Evolutionary conservation across 768 basidiomycete genomes (phyloP).

Genomic region (Pleurotus citrinopileatus): DNA sequence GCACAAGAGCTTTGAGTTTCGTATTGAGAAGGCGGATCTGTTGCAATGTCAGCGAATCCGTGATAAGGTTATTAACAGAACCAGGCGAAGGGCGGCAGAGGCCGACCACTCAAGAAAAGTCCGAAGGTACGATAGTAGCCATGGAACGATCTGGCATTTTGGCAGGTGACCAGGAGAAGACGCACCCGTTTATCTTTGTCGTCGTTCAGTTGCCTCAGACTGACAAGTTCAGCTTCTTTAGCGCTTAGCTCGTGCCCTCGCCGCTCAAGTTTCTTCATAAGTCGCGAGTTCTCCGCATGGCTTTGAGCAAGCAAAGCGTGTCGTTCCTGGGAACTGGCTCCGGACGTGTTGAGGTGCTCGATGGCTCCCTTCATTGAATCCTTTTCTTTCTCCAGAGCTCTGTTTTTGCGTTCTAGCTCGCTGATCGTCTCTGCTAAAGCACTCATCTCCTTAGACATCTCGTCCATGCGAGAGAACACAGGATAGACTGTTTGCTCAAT

Average conservation of each 20-base stretch:
- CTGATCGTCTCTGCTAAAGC: neutral
- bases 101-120: no score
- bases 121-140: no score
- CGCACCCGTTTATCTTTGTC: slow-evolving; percentile 1
- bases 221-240: neutral
- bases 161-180: neutral
- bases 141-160: no score
- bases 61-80: no score
- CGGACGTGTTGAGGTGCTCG: neutral
- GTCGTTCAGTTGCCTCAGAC: neutral
- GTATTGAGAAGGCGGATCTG: neutral
- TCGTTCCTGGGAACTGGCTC: neutral
- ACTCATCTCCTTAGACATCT: neutral
- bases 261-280: neutral
- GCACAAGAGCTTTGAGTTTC: neutral
- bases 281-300: neutral
- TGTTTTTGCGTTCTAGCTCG: neutral
- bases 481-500: neutral
- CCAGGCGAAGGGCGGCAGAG: no score
- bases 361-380: neutral
- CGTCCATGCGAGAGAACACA: neutral
- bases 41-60: no score
- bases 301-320: neutral
- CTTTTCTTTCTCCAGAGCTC: neutral
- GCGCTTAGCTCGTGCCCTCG: neutral